A percentile compares a stretch with the other conserved stretches of the same genome.
Conservation (phyloP, 352 stramenopile genomes). For the Phytophthora kernoviae region DNA sequence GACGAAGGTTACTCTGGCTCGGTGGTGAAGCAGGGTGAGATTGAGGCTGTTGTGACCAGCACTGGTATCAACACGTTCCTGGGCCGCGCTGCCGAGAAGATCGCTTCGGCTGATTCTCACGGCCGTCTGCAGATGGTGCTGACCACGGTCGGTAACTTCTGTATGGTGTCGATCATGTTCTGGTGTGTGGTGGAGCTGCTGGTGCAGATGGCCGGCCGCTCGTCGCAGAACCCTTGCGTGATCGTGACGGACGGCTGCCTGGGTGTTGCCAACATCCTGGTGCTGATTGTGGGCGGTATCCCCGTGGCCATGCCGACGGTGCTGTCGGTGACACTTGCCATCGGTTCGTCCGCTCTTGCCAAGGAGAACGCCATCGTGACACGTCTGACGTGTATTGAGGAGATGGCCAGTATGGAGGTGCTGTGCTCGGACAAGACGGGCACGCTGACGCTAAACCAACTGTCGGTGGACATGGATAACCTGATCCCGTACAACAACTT, state of each 20-base stretch:
- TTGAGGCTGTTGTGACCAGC: constrained; percentile 88
- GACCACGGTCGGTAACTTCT: constrained; percentile 92
- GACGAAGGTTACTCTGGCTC: constrained; percentile 86
- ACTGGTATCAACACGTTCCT: constrained; percentile 93
- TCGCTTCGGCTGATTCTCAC: constrained; percentile 72
- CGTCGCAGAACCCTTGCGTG: constrained; percentile 84
- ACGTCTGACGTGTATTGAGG: constrained; percentile 91
- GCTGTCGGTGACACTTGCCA: constrained; percentile 90
- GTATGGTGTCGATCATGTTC: constrained; percentile 88
- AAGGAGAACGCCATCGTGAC: constrained; percentile 94
- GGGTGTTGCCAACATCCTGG: constrained; percentile 75
- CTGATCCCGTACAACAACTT: constrained; percentile 80
- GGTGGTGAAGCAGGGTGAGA: constrained; percentile 89
- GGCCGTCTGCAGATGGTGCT: constrained; percentile 92
- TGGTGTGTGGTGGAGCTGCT: constrained; percentile 88
- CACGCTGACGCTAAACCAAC: constrained; percentile 95
- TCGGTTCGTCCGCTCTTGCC: constrained; percentile 88
- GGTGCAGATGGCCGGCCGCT: constrained; percentile 76
- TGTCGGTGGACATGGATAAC: constrained; percentile 93
- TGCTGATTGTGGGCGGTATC: constrained; percentile 93
- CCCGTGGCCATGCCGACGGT: constrained; percentile 95
- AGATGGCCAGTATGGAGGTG: constrained; percentile 92
- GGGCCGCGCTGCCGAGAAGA: constrained; percentile 85
- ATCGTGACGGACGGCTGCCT: constrained; percentile 75
- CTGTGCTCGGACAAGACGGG: constrained; percentile 96